Percentiles rank a stretch among this genome's conserved stretches.
phyloP scores from a whole-genome alignment of 495 filamentous ascomycete species.

The Bathelium albidoporum region DNA sequence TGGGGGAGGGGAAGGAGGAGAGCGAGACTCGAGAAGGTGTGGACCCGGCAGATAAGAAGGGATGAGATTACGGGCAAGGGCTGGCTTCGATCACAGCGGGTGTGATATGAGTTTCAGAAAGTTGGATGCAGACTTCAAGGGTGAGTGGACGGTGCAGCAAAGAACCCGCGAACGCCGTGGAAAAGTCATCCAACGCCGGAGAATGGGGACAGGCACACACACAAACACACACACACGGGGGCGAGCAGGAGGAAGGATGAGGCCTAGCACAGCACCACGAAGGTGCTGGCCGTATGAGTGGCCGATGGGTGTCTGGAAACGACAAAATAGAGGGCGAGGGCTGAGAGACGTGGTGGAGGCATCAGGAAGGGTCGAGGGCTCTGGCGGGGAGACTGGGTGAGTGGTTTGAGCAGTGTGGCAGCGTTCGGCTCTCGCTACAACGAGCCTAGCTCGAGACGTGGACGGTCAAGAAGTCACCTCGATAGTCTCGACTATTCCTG shows the following conservation, averaged over 20 bases:
- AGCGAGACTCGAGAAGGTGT: too few relatives aligned
- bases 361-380: neutral
- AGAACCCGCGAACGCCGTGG: conserved; percentile 23
- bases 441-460: neutral
- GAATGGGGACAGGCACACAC: neutral
- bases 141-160: conserved; percentile 9
- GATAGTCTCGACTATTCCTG: neutral
- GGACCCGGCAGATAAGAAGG: neutral
- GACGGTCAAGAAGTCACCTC: neutral
- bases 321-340: neutral
- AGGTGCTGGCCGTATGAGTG: neutral
- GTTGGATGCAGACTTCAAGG: conserved; percentile 9
- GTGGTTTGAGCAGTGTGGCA: conserved; percentile 2
- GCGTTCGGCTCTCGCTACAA: neutral
- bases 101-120: conserved; percentile 3
- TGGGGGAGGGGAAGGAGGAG: too few relatives aligned
- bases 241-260: neutral
- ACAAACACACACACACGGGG: neutral
- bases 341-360: neutral
- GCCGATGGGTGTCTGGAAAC: neutral
- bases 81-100: neutral
- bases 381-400: neutral
- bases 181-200: neutral
- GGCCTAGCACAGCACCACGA: neutral
- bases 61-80: neutral